These are phyloP conservation scores for Coccomyxa sp. DNA, from an alignment of 139 green algal species.

Conservation along the genomic window DNA sequence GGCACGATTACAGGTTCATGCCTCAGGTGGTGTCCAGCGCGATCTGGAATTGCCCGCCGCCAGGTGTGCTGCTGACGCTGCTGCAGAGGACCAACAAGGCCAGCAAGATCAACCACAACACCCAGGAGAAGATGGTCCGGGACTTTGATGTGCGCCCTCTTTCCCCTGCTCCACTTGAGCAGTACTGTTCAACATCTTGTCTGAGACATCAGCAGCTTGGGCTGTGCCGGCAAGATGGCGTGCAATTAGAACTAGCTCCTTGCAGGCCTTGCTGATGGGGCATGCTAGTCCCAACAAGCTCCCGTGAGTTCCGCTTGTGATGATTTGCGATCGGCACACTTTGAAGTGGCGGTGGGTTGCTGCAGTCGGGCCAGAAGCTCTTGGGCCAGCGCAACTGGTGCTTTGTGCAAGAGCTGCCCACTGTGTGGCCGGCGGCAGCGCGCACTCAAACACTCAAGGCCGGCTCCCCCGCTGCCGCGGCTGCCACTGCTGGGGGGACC, in stretches of 20 bases:
- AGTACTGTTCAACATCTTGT: not conserved
- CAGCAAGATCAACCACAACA: constrained; percentile 6
- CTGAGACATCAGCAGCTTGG: not conserved
- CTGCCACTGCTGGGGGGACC: too few species aligned
- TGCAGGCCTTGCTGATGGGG: constrained; percentile 8
- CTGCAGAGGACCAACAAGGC: constrained; percentile 34
- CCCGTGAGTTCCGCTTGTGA: not conserved
- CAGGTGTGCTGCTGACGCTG: constrained; percentile 27
- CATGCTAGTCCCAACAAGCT: too few species aligned
- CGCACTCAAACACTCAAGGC: not conserved
- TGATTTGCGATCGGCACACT: too few species aligned
- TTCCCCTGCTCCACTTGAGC: not conserved
- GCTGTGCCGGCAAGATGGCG: too few species aligned
- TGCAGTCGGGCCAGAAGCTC: constrained; percentile 28
- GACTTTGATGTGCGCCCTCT: constrained; percentile 5
- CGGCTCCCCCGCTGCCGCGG: not conserved
- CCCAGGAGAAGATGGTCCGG: constrained; percentile 9
- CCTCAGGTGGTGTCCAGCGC: constrained; percentile 9
- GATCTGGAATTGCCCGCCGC: not conserved
- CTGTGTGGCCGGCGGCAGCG: not conserved
- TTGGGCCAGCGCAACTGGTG: constrained; percentile 44
- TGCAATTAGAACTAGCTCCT: not conserved
- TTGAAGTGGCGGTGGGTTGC: not conserved
- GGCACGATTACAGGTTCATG: constrained; percentile 25
- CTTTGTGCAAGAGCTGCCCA: constrained; percentile 8